Evolutionary conservation across 108 stramenopile species (phyloP).

Genomic region (Nitzschia palea): DNA sequence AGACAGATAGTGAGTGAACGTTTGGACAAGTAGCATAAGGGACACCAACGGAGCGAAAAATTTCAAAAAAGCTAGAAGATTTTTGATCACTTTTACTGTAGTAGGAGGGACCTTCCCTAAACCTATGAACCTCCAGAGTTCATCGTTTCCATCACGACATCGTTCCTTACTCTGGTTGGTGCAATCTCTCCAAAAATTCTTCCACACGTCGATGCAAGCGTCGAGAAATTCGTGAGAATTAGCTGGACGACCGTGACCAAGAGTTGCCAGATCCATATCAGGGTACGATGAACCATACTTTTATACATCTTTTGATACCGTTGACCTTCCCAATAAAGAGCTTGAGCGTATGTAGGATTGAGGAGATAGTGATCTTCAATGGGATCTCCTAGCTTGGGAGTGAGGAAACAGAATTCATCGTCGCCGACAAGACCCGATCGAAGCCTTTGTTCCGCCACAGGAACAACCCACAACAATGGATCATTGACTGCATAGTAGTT

Average conservation of each 20-base stretch:
- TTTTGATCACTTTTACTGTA: neutral
- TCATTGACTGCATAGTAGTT: constrained; percentile 91
- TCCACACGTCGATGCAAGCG: neutral
- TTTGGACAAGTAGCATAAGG: too few species aligned
- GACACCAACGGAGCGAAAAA: neutral
- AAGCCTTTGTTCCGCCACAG: constrained; percentile 67
- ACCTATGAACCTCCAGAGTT: too few species aligned
- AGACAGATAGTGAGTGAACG: neutral
- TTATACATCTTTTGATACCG: constrained; percentile 62
- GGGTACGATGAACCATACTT: constrained; percentile 13
- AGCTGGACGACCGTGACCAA: neutral
- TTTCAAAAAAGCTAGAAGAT: neutral
- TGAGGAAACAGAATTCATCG: constrained; percentile 64
- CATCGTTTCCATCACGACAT: too few species aligned
- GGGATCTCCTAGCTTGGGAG: constrained; percentile 72
- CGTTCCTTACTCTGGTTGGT: too few species aligned
- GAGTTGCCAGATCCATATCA: neutral
- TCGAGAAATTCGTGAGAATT: neutral
- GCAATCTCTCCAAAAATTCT: too few species aligned
- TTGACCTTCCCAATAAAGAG: constrained; percentile 80
- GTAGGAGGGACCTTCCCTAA: too few species aligned
- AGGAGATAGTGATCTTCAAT: constrained; percentile 77
- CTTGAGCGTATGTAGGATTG: constrained; percentile 78
- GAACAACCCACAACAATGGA: constrained; percentile 79
- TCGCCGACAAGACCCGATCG: constrained; percentile 63